Conservation (phyloP, 2,329 filamentous ascomycete genomes). For the Lasiodiplodia theobromae region DNA sequence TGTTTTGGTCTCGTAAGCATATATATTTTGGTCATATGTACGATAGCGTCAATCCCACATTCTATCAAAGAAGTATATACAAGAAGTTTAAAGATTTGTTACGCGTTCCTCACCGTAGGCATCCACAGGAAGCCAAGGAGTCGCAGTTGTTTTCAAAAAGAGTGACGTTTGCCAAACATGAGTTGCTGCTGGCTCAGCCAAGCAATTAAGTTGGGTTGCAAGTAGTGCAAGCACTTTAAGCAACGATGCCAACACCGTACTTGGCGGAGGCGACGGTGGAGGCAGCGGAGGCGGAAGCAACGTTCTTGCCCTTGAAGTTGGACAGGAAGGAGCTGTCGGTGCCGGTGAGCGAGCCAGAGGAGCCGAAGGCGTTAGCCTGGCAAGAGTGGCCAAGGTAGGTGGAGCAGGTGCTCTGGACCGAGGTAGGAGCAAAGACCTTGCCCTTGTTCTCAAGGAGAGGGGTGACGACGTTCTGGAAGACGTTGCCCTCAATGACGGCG, state of each 20-base stretch:
- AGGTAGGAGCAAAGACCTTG: constrained; percentile 47
- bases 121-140: not conserved
- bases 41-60: not conserved
- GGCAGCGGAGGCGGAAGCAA: constrained; percentile 54
- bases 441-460: constrained; percentile 52
- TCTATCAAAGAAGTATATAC: constrained; percentile 1
- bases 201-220: not conserved
- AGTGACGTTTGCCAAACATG: not conserved
- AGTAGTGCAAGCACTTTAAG: constrained; percentile 10
- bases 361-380: constrained; percentile 54
- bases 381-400: constrained; percentile 58
- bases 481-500: constrained; percentile 64
- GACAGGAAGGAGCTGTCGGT: constrained; percentile 57
- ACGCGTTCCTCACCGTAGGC: not conserved
- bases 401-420: constrained; percentile 52
- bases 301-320: constrained; percentile 61
- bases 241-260: constrained; percentile 55
- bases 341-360: constrained; percentile 38
- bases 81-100: not conserved
- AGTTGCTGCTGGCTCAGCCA: not conserved
- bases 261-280: constrained; percentile 49
- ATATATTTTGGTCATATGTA: not conserved
- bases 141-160: not conserved
- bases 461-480: constrained; percentile 62
- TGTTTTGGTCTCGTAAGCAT: not conserved